phyloP scores from a whole-genome alignment of 2,329 filamentous ascomycete genomes.

The Trichoderma sp. region DNA sequence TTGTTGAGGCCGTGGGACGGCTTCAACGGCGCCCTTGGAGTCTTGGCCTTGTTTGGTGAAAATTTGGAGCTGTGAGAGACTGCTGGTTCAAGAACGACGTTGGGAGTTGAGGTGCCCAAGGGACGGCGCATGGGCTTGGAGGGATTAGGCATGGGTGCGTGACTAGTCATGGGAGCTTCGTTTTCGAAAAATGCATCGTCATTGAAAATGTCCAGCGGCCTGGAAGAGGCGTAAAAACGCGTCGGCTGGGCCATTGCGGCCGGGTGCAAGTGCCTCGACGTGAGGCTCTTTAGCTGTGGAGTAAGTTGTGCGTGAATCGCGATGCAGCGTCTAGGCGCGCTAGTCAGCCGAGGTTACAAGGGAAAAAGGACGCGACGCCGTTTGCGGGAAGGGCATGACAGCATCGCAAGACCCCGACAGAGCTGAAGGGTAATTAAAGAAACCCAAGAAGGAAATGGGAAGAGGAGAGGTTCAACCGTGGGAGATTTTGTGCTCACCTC shows the following conservation, averaged over 20 bases:
- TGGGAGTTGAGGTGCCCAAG: slow-evolving; percentile 57
- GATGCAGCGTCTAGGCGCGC: slow-evolving; percentile 15
- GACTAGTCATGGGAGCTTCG: slow-evolving; percentile 55
- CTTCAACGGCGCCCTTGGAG: slow-evolving; percentile 63
- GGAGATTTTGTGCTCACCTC: slow-evolving; percentile 26
- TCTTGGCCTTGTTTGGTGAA: slow-evolving; percentile 71
- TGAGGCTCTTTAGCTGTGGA: slow-evolving; percentile 20
- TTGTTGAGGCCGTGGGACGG: slow-evolving; percentile 54
- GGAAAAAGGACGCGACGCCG: slow-evolving; percentile 23
- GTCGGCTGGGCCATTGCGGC: slow-evolving; percentile 59
- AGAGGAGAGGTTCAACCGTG: slow-evolving; percentile 12
- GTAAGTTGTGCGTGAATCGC: background rate
- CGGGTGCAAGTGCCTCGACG: slow-evolving; percentile 34
- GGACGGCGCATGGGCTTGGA: slow-evolving; percentile 54
- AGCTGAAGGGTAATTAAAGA: slow-evolving; percentile 13
- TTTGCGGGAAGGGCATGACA: background rate
- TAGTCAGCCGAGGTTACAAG: slow-evolving; percentile 22
- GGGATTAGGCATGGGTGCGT: slow-evolving; percentile 59
- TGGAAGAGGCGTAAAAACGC: slow-evolving; percentile 50
- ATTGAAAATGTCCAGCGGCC: slow-evolving; percentile 57
- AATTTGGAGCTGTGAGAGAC: slow-evolving; percentile 55
- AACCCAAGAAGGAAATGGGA: background rate
- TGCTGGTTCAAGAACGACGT: slow-evolving; percentile 69
- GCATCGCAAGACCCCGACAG: slow-evolving; percentile 16
- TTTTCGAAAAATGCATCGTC: slow-evolving; percentile 56